A percentile compares a stretch with the other conserved stretches of the same genome.
Conservation (phyloP, 23 red algal species). For the Cyanidioschyzon merolae region DNA sequence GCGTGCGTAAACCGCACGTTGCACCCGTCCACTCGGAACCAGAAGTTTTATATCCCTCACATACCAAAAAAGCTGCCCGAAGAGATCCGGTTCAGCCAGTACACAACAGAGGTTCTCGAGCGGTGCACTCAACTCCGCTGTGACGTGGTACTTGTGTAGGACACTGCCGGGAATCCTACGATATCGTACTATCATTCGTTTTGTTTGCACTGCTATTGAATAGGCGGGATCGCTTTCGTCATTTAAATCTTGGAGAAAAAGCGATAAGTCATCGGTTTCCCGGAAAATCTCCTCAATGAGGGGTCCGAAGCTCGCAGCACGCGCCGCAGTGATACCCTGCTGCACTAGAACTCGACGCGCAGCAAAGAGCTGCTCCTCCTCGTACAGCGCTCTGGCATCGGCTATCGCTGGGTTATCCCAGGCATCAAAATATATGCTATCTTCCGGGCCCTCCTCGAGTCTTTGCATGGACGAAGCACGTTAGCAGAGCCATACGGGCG, state of each 20-base stretch:
- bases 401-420: neutral
- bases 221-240: neutral
- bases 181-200: neutral
- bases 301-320: neutral
- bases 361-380: neutral
- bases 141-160: constrained; percentile 9
- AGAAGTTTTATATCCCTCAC: neutral
- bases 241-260: neutral
- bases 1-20: constrained; percentile 4
- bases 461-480: no score
- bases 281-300: neutral
- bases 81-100: constrained; percentile 5
- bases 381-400: neutral
- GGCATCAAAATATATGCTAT: neutral
- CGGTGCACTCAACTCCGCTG: neutral
- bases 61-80: constrained; percentile 14
- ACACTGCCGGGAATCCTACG: neutral
- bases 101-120: constrained; percentile 9
- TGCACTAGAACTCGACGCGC: neutral
- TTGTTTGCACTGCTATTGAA: neutral
- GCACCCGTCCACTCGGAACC: neutral
- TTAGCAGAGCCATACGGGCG: no score
- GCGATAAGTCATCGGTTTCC: neutral
- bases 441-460: neutral
- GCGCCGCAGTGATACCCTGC: neutral